Conservation (phyloP, 2,329 filamentous ascomycete genomes). For the Acarospora socialis region DNA sequence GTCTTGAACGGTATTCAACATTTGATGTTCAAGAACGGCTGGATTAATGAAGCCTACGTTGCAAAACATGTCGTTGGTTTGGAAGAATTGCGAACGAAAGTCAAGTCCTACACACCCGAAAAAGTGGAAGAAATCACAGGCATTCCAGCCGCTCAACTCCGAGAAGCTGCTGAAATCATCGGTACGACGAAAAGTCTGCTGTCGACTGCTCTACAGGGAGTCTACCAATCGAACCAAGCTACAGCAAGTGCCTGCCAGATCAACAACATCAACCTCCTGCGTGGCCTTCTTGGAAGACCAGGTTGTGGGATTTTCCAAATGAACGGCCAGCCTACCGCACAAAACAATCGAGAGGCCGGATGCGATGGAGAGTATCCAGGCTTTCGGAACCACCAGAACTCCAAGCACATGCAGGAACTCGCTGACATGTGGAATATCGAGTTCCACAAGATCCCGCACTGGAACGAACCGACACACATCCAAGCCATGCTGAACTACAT, state of each 20-base stretch:
- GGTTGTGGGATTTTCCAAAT: conserved; percentile 26
- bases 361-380: conserved; percentile 27
- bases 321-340: conserved; percentile 28
- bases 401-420: conserved; percentile 23
- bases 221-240: conserved; percentile 29
- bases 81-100: conserved; percentile 18
- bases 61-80: conserved; percentile 19
- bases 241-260: conserved; percentile 27
- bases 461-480: conserved; percentile 26
- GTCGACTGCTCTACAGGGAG: conserved; percentile 26
- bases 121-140: conserved; percentile 24
- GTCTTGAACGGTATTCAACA: conserved; percentile 26
- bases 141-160: conserved; percentile 18
- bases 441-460: conserved; percentile 22
- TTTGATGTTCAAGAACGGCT: conserved; percentile 24
- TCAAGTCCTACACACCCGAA: conserved; percentile 21
- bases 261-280: conserved; percentile 28
- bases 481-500: conserved; percentile 25
- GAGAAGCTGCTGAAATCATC: conserved; percentile 22
- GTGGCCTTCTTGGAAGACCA: conserved; percentile 23
- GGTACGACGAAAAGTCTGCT: conserved; percentile 21
- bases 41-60: conserved; percentile 22
- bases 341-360: conserved; percentile 27
- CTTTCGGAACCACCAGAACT: conserved; percentile 24
- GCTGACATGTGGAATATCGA: conserved; percentile 26